These are phyloP conservation scores for Pleurotus pulmonarius DNA, from an alignment of 768 basidiomycete genomes.

Conservation along the genomic window DNA sequence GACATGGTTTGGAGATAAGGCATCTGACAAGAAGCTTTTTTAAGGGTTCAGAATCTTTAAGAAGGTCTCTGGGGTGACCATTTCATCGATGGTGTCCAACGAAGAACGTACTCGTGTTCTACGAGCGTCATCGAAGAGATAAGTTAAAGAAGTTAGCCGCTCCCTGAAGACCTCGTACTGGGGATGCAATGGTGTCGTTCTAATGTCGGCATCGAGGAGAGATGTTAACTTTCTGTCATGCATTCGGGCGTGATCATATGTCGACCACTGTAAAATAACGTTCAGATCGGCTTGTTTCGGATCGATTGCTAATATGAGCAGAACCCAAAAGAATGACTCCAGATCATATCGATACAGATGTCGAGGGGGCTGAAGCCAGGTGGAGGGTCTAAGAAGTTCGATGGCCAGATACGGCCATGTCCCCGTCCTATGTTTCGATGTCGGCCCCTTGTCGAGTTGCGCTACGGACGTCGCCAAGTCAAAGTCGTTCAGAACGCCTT, in stretches of 20 bases:
- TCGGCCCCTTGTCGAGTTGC: neutral
- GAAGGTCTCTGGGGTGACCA: neutral
- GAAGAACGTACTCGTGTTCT: neutral
- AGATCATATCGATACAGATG: constrained; percentile 1
- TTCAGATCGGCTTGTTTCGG: neutral
- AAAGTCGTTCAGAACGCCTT: constrained; percentile 4
- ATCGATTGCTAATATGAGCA: neutral
- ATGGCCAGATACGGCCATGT: neutral
- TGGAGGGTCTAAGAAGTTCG: neutral
- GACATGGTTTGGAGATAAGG: too few species aligned
- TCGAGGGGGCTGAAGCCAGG: neutral
- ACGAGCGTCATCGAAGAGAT: neutral
- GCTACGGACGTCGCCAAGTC: neutral
- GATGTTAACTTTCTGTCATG: neutral
- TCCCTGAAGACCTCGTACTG: too few species aligned
- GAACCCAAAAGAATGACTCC: neutral
- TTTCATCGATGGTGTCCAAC: neutral
- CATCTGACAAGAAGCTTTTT: too few species aligned
- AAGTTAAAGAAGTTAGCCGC: neutral
- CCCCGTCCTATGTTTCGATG: neutral
- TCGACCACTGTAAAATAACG: neutral
- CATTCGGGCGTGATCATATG: too few species aligned
- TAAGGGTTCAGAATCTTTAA: neutral
- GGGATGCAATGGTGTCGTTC: too few species aligned
- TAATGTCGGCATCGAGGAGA: too few species aligned